Base-by-base conservation (phyloP, 1,139 yeast genomes). In the Yamadazyma triangularis region DNA sequence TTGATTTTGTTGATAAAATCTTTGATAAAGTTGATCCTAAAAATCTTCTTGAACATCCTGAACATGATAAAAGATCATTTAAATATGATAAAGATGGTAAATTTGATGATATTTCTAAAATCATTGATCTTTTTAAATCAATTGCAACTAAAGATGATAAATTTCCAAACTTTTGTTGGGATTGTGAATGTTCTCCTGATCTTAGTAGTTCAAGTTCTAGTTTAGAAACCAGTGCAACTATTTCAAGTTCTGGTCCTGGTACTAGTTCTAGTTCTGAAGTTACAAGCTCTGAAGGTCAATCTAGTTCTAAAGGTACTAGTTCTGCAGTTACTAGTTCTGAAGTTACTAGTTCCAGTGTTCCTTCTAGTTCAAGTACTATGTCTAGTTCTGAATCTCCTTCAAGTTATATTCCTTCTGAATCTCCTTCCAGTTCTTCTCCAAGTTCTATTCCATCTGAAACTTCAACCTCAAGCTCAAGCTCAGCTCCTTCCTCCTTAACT, bases 151-250 rank as follows among this genome's bases (percentile, higher is more conserved):
- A 35, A 12, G 28, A 42, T 22, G 26, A 12, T 11, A 27, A 27
- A 3, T 30, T 50, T 24, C 44, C 43, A 18, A 44, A 45, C 31
- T 44, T 40, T 40, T 51, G 56, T 41, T 52, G 56, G 55, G 44
- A 42, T 28, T 50, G 56, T 41, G 45, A 45, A 31, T 50, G 56
- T 42, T n/a, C n/a, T n/a, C 39, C 43, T n/a, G 32, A 23, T 14
- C 14, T 29, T 16, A 33, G 38, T 10, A 15, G 31, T 13, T 23
- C 30, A 4, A 14, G 20, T 23, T 21, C 22, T 10, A 15, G 23
- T 18, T 15, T 19, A 16, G 19, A 13, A 20, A 18, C 25, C 9
- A 23, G 25, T 23, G 15, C 15, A 12, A 14, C 25, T 14, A 12
- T 15, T 6, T n/a, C 13, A 23, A 8, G 20, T 15, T 13, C 25